Conservation (phyloP, 1,284 basidiomycete species). For the Mrakiaceae sp. region DNA sequence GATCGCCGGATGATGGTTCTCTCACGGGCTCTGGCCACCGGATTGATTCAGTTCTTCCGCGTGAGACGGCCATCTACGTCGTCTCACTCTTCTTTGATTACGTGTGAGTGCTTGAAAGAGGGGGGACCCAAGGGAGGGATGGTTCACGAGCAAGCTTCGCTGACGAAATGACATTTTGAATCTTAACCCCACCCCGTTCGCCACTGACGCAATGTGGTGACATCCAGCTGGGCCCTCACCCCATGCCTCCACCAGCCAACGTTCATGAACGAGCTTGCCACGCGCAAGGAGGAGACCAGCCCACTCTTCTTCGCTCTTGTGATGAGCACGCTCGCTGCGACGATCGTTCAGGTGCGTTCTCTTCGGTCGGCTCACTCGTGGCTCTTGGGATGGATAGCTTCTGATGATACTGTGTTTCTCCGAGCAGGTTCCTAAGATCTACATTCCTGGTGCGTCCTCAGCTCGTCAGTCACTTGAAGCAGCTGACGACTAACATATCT, state of each 20-base stretch:
- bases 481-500: too few species aligned
- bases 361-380: not conserved
- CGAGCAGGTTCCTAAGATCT: constrained; percentile 58
- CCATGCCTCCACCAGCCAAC: constrained; percentile 43
- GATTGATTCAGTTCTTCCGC: constrained; percentile 60
- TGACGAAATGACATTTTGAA: not conserved
- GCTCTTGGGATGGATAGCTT: not conserved
- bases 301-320: constrained; percentile 78
- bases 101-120: constrained; percentile 42
- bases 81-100: constrained; percentile 72
- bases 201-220: too few species aligned
- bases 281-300: constrained; percentile 62
- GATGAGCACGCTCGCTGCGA: constrained; percentile 69
- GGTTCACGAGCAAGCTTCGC: not conserved
- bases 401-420: not conserved
- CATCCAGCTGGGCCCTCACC: not conserved
- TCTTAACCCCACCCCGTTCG: not conserved
- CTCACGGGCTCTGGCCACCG: constrained; percentile 33
- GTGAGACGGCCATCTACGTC: constrained; percentile 62
- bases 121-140: not conserved
- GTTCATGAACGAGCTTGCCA: constrained; percentile 70
- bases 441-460: constrained; percentile 42
- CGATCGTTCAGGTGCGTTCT: constrained; percentile 46
- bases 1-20: too few species aligned
- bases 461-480: too few species aligned